These are phyloP conservation scores for Aspergillus brasiliensis DNA, from an alignment of 2,329 filamentous ascomycete genomes.

Conservation along the genomic window DNA sequence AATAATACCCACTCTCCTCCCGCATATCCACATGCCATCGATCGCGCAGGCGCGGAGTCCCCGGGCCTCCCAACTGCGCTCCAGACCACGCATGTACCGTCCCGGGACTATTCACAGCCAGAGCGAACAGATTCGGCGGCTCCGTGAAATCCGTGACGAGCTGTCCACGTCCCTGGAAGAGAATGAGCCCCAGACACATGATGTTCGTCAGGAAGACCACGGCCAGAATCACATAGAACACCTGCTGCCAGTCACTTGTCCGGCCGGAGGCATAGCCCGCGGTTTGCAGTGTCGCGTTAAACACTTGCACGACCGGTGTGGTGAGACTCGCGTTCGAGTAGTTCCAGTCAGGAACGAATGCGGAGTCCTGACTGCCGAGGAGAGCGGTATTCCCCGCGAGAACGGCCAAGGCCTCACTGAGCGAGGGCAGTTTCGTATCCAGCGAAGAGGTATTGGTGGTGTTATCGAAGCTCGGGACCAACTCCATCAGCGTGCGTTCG, in stretches of 20 bases:
- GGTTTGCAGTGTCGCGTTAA: constrained; percentile 64
- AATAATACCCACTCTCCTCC: constrained; percentile 56
- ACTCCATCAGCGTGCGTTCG: constrained; percentile 59
- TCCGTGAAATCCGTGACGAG: constrained; percentile 79
- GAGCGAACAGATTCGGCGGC: constrained; percentile 71
- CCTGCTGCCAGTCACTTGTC: constrained; percentile 59
- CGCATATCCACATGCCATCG: constrained; percentile 50
- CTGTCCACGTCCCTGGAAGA: constrained; percentile 55
- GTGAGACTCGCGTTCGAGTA: constrained; percentile 47
- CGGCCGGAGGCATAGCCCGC: constrained; percentile 73
- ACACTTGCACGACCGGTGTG: constrained; percentile 56
- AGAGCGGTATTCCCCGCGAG: constrained; percentile 69
- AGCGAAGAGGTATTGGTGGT: constrained; percentile 42
- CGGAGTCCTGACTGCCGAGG: constrained; percentile 59
- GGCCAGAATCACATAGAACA: constrained; percentile 68
- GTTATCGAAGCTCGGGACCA: constrained; percentile 47
- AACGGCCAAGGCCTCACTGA: constrained; percentile 74
- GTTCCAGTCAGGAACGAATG: constrained; percentile 62
- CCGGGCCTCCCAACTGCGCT: constrained; percentile 32
- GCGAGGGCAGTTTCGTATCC: constrained; percentile 60
- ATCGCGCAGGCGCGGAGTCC: constrained; percentile 56
- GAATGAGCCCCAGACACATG: constrained; percentile 65
- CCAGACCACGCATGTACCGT: constrained; percentile 33
- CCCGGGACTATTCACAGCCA: constrained; percentile 68
- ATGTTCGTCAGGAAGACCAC: constrained; percentile 69